Evolutionary conservation across 1,284 basidiomycete species (phyloP), one percentile per base, ranked within the genome.

Genomic region (Sporisorium graminicola): DNA sequence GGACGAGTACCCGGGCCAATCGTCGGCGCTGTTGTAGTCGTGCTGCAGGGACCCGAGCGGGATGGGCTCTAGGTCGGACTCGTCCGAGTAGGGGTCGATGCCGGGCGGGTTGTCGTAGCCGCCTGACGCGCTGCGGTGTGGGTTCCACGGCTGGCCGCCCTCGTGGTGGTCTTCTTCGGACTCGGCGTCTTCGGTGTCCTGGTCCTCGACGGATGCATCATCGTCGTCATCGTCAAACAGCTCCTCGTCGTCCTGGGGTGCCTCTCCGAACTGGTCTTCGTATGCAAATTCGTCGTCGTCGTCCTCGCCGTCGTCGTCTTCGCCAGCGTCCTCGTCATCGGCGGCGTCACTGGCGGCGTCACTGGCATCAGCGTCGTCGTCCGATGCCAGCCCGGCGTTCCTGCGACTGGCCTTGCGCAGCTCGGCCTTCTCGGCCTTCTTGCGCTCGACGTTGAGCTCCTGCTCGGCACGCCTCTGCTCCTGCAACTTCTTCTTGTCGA

Each of bases 251-350:
- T 79, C 64, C 20, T 59, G 67, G 27, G 58, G 60, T 14, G 57
- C 46, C 1, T 35, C 63, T 2, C 14, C 63, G 22, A 71, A 73
- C 18, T 66, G 65, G 22, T 84, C 82, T 43, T 84, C 82, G 56
- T 84, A 82, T 20, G 64, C 82, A 57, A 82, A 82, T 40, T 84
- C 82, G 42, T 83, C 81, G 16, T 78, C 73, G n/a, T 74, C 75
- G 0, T 73, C 78, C 7, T 68, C 64, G 4, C 51, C 60, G 10
- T 58, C 64, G 2, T 59, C 65, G 3, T 53, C 55, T 1, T 24
- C 60, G 8, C 63, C n/a, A n/a, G n/a, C 81, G 16, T 78, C 73
- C 20, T 74, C 75, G 0, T 73, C 78, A 5, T 68, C 64, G 4
- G 51, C 60, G 10, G 56, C 64, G 2, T 59, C 65, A 2, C 51